Conservation (phyloP, 306 rosid species). For the Quercus wislizeni region DNA sequence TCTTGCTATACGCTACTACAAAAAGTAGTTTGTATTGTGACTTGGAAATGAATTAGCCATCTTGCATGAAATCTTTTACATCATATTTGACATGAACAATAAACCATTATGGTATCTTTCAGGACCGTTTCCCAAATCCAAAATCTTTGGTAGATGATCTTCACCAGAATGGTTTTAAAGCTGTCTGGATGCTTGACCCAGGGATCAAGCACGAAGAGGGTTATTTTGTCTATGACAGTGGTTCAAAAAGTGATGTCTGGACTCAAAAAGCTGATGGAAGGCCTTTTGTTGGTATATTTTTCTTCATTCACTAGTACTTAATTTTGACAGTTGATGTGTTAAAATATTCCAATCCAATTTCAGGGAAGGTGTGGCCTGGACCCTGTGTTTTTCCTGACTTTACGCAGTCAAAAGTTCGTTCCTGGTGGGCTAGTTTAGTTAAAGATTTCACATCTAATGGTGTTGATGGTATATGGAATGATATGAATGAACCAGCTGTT, state of each 20-base stretch:
- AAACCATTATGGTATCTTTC: constrained; percentile 30
- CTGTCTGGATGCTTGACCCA: constrained; percentile 96
- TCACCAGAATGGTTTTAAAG: constrained; percentile 73
- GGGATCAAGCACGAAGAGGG: constrained; percentile 85
- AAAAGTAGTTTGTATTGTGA: neutral
- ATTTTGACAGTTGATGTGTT: constrained; percentile 4
- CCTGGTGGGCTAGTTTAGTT: constrained; percentile 90
- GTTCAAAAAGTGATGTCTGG: constrained; percentile 74
- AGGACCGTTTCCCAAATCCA: constrained; percentile 78
- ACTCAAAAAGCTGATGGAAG: constrained; percentile 68
- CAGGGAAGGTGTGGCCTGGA: constrained; percentile 95
- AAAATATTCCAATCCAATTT: constrained; percentile 20
- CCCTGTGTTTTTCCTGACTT: constrained; percentile 93
- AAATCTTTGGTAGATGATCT: constrained; percentile 61
- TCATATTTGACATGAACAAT: constrained; percentile 11
- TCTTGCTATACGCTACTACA: neutral
- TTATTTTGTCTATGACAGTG: constrained; percentile 74
- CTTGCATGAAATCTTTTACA: neutral
- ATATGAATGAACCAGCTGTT: constrained; percentile 93
- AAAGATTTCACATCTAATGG: constrained; percentile 74
- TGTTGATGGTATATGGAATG: constrained; percentile 98
- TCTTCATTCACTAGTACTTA: constrained; percentile 1
- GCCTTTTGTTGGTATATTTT: constrained; percentile 57
- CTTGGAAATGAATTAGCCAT: constrained; percentile 14
- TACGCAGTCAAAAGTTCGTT: constrained; percentile 74